phyloP scores from a whole-genome alignment of 2,329 filamentous ascomycete genomes.

The Trichoderma afroharzianum region DNA sequence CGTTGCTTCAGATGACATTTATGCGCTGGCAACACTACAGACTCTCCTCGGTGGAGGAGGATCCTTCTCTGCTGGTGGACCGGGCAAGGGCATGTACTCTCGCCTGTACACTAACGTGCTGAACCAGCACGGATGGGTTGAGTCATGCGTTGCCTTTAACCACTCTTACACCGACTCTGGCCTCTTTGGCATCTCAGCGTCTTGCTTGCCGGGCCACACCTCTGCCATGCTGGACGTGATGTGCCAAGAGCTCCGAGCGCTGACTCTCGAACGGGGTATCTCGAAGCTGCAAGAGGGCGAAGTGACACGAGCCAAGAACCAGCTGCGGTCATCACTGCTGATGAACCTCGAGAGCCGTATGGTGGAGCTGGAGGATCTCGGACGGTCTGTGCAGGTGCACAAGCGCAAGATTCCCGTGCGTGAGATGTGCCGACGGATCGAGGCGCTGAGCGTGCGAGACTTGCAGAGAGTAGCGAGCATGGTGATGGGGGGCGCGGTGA shows the following conservation, averaged over 20 bases:
- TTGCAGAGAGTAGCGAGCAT: constrained; percentile 74
- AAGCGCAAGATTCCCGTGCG: constrained; percentile 85
- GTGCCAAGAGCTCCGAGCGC: constrained; percentile 79
- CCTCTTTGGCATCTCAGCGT: constrained; percentile 88
- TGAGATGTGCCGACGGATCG: constrained; percentile 90
- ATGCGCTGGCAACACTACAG: constrained; percentile 91
- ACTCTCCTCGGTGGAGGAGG: constrained; percentile 93
- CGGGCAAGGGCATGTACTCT: constrained; percentile 98
- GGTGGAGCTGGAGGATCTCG: constrained; percentile 95
- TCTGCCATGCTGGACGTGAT: constrained; percentile 89
- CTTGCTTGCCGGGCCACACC: constrained; percentile 75
- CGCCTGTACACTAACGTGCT: constrained; percentile 96
- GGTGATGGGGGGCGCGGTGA: constrained; percentile 72
- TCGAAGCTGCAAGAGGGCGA: constrained; percentile 68
- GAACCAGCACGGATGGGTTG: constrained; percentile 97
- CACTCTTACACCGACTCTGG: constrained; percentile 95
- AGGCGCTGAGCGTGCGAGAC: constrained; percentile 74
- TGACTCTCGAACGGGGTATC: constrained; percentile 74
- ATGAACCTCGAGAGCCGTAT: constrained; percentile 98
- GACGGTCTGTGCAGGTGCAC: constrained; percentile 94
- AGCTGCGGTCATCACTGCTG: constrained; percentile 80
- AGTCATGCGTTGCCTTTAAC: constrained; percentile 94
- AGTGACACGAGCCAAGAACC: constrained; percentile 93
- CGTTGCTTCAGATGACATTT: constrained; percentile 88
- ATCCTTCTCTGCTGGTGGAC: constrained; percentile 93